Evolutionary conservation across 2,329 filamentous ascomycete genomes (phyloP).

Genomic region (Helotiales sp.): DNA sequence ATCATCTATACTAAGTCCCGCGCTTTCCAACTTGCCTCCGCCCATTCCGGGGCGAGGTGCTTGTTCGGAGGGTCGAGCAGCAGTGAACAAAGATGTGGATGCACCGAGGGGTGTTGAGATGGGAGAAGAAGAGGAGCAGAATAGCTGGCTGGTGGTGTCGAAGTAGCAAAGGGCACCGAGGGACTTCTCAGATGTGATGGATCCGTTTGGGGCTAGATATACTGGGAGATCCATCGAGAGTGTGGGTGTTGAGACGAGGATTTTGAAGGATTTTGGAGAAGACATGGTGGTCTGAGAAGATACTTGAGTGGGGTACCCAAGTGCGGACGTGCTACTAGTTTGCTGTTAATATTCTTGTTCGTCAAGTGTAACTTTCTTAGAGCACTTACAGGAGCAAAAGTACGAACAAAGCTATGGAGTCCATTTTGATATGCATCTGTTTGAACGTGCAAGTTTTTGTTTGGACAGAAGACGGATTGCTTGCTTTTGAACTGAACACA

Average conservation of each 20-base stretch:
- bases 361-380: not conserved
- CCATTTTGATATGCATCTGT: not conserved
- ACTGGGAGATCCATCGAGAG: not conserved
- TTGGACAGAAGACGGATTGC: not conserved
- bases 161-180: constrained; percentile 1
- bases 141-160: not conserved
- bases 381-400: not conserved
- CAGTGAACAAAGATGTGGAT: not conserved
- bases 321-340: not conserved
- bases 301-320: too few relatives aligned
- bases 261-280: not conserved
- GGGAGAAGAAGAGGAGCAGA: constrained; percentile 1
- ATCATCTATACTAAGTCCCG: not conserved
- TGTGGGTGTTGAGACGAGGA: not conserved
- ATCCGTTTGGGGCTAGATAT: constrained; percentile 6
- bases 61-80: not conserved
- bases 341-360: not conserved
- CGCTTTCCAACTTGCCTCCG: not conserved
- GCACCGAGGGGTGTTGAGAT: not conserved
- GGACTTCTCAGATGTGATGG: not conserved
- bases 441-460: not conserved
- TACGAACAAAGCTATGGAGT: not conserved
- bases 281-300: too few relatives aligned
- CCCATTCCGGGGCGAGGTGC: not conserved
- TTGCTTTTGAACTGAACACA: not conserved